Conservation (phyloP, 768 basidiomycete species). For the Lentinula sp. region DNA sequence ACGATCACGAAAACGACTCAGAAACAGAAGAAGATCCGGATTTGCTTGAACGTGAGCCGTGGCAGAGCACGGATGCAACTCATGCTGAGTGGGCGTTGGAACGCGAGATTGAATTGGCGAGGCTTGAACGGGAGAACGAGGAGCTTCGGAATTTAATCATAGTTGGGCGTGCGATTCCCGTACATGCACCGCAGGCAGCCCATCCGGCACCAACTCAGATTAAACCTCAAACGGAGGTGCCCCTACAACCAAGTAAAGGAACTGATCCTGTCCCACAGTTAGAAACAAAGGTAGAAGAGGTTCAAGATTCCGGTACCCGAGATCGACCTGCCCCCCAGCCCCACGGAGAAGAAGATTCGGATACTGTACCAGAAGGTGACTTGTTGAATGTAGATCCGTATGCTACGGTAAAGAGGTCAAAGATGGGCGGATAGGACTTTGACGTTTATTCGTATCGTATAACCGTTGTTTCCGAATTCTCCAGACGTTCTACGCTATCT, state of each 20-base stretch:
- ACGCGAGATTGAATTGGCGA: slow-evolving; percentile 83
- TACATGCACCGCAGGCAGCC: background rate
- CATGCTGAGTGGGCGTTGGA: slow-evolving; percentile 76
- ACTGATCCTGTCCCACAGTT: background rate
- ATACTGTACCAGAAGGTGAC: background rate
- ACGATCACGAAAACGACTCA: slow-evolving; percentile 3
- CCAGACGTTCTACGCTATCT: background rate
- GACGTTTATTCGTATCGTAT: background rate
- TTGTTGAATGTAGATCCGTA: slow-evolving; percentile 1
- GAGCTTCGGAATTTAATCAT: slow-evolving; percentile 71
- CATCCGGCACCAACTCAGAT: background rate
- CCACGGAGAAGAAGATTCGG: background rate
- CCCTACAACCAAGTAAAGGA: too few species aligned
- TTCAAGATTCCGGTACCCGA: background rate
- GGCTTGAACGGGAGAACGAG: slow-evolving; percentile 85
- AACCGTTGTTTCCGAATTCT: background rate
- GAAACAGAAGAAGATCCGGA: slow-evolving; percentile 3
- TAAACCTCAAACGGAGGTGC: background rate
- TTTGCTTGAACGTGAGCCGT: slow-evolving; percentile 17
- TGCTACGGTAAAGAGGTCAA: slow-evolving; percentile 1
- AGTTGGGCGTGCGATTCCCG: slow-evolving; percentile 24
- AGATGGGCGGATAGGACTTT: background rate
- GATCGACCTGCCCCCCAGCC: background rate
- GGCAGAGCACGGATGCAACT: slow-evolving; percentile 27
- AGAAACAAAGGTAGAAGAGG: background rate